phyloP scores from a whole-genome alignment of 208 protist genomes.

The Trypanosomatidae sp. region DNA sequence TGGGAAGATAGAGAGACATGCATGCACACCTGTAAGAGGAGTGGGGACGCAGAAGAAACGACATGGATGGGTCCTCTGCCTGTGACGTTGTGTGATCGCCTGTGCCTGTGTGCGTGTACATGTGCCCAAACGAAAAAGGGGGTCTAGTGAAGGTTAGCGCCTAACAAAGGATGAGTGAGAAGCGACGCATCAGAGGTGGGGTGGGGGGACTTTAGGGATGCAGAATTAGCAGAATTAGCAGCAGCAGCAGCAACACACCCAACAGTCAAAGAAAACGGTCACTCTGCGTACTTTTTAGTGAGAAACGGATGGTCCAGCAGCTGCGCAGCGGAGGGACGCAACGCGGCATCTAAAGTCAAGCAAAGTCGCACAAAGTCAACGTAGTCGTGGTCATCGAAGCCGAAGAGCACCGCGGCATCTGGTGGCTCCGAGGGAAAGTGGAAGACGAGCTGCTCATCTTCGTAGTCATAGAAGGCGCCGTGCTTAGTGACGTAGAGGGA shows the following conservation, averaged over 20 bases:
- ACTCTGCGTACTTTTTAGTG: slow-evolving; percentile 21
- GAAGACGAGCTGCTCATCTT: slow-evolving; percentile 54
- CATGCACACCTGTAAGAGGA: background rate
- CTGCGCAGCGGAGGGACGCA: slow-evolving; percentile 52
- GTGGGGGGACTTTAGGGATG: background rate
- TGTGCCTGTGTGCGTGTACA: background rate
- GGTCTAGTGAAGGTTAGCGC: background rate
- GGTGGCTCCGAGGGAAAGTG: slow-evolving; percentile 59
- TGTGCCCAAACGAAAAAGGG: background rate
- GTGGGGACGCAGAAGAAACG: background rate
- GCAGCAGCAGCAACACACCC: background rate
- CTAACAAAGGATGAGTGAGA: background rate
- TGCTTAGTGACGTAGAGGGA: slow-evolving; percentile 92
- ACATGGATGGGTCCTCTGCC: background rate
- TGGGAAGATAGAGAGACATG: background rate
- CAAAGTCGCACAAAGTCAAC: slow-evolving; percentile 78
- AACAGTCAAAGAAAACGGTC: background rate
- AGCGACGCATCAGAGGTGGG: background rate
- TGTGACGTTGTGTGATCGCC: background rate
- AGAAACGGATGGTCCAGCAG: slow-evolving; percentile 75
- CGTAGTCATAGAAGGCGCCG: slow-evolving; percentile 78
- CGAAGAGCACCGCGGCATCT: slow-evolving; percentile 39
- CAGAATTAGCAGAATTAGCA: background rate
- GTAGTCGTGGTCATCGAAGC: slow-evolving; percentile 55
- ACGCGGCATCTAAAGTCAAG: slow-evolving; percentile 55